A percentile compares a stretch with the other conserved stretches of the same genome.
These are phyloP conservation scores for Davidsoniella neocaledoniae DNA, from an alignment of 2,329 filamentous ascomycete genomes.

Conservation along the genomic window DNA sequence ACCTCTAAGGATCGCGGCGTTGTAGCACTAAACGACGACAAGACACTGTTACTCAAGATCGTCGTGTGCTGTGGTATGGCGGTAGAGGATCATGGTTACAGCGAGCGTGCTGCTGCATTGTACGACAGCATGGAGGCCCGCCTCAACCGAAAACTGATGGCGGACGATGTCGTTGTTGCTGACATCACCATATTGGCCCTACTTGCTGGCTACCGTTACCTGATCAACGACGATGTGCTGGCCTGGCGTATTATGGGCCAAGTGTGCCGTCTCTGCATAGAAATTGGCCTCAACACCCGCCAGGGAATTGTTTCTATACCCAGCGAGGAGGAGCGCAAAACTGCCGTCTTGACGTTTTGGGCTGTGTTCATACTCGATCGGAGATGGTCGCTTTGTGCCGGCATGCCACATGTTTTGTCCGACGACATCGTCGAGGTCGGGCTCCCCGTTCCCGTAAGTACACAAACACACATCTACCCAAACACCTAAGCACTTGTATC, in stretches of 20 bases:
- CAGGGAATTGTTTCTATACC: slow-evolving; percentile 55
- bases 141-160: slow-evolving; percentile 48
- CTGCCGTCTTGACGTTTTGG: slow-evolving; percentile 66
- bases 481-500: neutral
- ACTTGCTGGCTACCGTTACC: slow-evolving; percentile 55
- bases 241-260: slow-evolving; percentile 80
- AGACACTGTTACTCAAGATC: slow-evolving; percentile 61
- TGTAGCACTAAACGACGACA: slow-evolving; percentile 29
- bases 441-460: slow-evolving; percentile 59
- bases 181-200: slow-evolving; percentile 35
- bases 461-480: too few species aligned
- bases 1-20: slow-evolving; percentile 19
- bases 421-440: slow-evolving; percentile 72
- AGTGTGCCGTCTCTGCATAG: slow-evolving; percentile 61
- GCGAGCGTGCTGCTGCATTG: slow-evolving; percentile 52
- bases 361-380: slow-evolving; percentile 71
- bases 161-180: slow-evolving; percentile 29
- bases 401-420: slow-evolving; percentile 69
- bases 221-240: slow-evolving; percentile 69
- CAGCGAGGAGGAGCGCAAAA: slow-evolving; percentile 49
- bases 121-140: slow-evolving; percentile 61
- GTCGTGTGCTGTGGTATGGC: slow-evolving; percentile 64
- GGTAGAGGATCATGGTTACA: slow-evolving; percentile 64
- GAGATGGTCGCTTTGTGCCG: slow-evolving; percentile 79
- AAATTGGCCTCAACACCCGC: slow-evolving; percentile 67